Evolutionary conservation across 495 filamentous ascomycete genomes (phyloP).

Genomic region (Astrothelium subdiscretum): DNA sequence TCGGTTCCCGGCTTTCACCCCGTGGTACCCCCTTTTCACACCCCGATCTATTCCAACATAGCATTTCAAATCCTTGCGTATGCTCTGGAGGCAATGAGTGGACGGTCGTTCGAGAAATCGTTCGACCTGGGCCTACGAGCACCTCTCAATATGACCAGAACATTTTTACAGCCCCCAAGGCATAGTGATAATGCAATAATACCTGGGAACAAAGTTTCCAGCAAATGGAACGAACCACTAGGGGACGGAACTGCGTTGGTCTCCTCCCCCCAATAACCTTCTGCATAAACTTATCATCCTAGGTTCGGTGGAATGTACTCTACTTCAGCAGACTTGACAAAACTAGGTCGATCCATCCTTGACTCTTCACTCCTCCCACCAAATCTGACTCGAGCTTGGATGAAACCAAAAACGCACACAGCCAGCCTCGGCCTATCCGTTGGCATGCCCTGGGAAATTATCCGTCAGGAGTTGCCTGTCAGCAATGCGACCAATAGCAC

Average conservation of each 20-base stretch:
- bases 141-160: conserved; percentile 34
- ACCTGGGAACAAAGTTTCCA: conserved; percentile 16
- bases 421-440: conserved; percentile 36
- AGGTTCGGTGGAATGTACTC: conserved; percentile 5
- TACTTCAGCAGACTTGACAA: background rate
- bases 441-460: conserved; percentile 22
- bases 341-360: conserved; percentile 36
- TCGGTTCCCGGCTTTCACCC: background rate
- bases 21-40: conserved; percentile 4
- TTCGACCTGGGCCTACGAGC: conserved; percentile 33
- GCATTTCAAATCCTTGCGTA: conserved; percentile 13
- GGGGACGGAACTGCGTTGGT: background rate
- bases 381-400: conserved; percentile 31
- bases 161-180: conserved; percentile 28
- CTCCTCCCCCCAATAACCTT: background rate
- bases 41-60: conserved; percentile 9
- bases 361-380: conserved; percentile 33
- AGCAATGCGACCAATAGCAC: background rate
- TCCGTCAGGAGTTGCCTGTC: background rate
- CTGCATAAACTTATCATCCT: background rate
- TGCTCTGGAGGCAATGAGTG: conserved; percentile 10
- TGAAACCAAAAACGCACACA: conserved; percentile 40
- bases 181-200: conserved; percentile 25
- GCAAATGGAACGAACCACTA: background rate
- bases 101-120: conserved; percentile 18